Evolutionary conservation across 2,329 filamentous ascomycete genomes (phyloP), one percentile per base, ranked within the genome.

Genomic region (Nemania serpens): DNA sequence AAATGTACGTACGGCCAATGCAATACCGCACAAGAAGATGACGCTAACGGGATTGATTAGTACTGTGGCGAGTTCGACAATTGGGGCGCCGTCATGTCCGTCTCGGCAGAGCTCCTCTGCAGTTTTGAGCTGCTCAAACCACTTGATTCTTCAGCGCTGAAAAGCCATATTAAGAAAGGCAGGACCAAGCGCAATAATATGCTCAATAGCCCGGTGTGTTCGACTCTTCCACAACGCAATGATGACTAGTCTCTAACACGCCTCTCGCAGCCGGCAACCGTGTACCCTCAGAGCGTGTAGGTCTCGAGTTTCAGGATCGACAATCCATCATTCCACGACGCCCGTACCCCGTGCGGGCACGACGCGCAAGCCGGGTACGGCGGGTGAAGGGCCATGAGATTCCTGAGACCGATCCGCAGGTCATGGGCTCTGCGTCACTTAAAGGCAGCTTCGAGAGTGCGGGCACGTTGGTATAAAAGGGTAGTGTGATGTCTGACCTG

Each of bases 31-130:
- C 15, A 15, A 47, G 18, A 48, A 17, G 13, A 17, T 47, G 34
- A 11, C 46, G 74, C 75, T 67, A 68, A 70, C 60, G 22, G 46
- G 60, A 20, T 36, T 20, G 42, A 9, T 37, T 39, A 96, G 91
- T 98, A 99, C 73, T 99, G 95, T 71, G 95, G 95, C 68, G 95
- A 99, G 76, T 99, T 99, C 68, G 95, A 99, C 75, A 99, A 99
- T 66, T 98, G 95, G 92, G 95, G 95, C 18, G 95, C 95, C 13
- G 93, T 98, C 68, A 99, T 99, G 95, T 97, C 94, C 2, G 95
- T 99, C 20, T 97, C 93, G 1, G 87, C 86, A 13, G 95, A 98
- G 76, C 79, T 99, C 54, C 85, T 99, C 1, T 99, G 95, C 79
- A 97, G 93, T 74, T 99, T 99, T 73, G 95, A 99, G 77, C 83